These are phyloP conservation scores for Cyathus striatus DNA, from an alignment of 768 basidiomycete genomes.

Conservation along the genomic window DNA sequence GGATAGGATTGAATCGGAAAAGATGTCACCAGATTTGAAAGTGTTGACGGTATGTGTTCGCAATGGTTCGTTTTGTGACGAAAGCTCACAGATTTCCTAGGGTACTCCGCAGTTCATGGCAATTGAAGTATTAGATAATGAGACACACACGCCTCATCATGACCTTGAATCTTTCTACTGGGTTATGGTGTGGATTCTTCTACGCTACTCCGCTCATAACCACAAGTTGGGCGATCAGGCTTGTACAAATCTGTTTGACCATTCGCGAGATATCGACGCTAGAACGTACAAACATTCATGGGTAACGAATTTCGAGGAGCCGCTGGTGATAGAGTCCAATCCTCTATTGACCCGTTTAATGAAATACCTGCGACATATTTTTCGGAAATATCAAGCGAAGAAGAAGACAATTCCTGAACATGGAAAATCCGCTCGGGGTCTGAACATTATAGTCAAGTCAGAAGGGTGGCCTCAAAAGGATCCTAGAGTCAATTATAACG, in stretches of 20 bases:
- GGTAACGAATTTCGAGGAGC: too few species aligned
- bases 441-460: too few species aligned
- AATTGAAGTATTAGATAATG: background rate
- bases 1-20: background rate
- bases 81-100: background rate
- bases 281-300: too few species aligned
- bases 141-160: background rate
- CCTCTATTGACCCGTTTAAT: too few species aligned
- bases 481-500: too few species aligned
- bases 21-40: background rate
- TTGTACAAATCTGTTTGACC: background rate
- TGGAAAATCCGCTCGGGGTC: too few species aligned
- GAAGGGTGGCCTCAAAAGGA: too few species aligned
- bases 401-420: too few species aligned
- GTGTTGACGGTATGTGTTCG: background rate
- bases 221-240: background rate
- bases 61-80: background rate
- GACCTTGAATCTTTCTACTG: background rate
- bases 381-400: too few species aligned
- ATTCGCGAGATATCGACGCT: too few species aligned
- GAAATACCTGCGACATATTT: too few species aligned
- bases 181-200: background rate
- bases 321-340: too few species aligned
- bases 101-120: background rate
- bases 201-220: background rate